Base-by-base conservation (phyloP, 225 moss, liverwort and hornwort genomes). In the Pseudisothecium myosuroides region DNA sequence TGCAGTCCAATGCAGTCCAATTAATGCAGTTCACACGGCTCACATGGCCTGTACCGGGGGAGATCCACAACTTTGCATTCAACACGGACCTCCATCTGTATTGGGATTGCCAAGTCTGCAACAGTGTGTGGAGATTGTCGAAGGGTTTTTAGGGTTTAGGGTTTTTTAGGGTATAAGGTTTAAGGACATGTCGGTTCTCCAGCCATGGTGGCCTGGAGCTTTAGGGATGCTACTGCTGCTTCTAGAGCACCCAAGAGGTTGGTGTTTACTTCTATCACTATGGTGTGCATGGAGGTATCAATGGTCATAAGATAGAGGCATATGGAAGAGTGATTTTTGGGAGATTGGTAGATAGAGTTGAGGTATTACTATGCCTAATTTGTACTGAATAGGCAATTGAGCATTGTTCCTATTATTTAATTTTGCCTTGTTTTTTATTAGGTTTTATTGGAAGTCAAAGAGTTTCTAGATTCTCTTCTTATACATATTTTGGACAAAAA, bases 321-420 rank as follows among this genome's bases (percentile, higher is more conserved):
- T 36, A 20, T 66, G 3, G 23, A 14, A 1, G 7, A 24, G 24
- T 7, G 5, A 14, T 68, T 39, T 68, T 6, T 22, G 13, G 7
- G 26, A 71, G 8, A 69, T 24, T 0, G 1, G 0, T 69, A n/a
- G n/a, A 8, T 14, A 39, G 24, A 69, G 2, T 1, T 39, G 0
- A 39, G 22, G 12, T 39, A 69, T 12, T 37, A 7, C 12, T n/a
- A 68, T 6, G 23, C 22, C 23, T 13, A 12, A 6, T n/a, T 68
- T 0, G 12, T 4, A 12, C 2, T 22, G 1, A 68, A 68, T 22
- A 22, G n/a, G 4, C 7, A 68, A n/a, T 22, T 22, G 12, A n/a
- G 0, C 2, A 13, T 68, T 39, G 4, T 69, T 69, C 9, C 24
- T 24, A n/a, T 39, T 14, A 41, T 71, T 71, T 5, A 14, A 26